Evolutionary conservation across 1,139 yeast species (phyloP).

Genomic region (Saccharomyces hybrid): DNA sequence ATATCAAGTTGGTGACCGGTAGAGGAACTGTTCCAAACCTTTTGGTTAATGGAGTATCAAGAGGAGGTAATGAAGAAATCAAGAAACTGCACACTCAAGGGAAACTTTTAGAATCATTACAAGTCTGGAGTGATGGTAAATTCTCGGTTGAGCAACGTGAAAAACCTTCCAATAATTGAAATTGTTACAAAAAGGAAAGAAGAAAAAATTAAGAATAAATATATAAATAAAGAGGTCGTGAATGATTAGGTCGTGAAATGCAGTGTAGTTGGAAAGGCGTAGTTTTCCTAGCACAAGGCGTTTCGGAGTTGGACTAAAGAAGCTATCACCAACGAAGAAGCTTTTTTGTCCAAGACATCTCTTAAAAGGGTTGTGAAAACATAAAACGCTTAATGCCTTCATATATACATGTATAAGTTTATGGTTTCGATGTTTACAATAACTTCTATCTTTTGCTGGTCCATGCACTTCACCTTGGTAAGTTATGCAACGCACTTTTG

Average conservation of each 20-base stretch:
- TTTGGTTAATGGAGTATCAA: constrained; percentile 51
- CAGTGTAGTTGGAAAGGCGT: not conserved
- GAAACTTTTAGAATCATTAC: constrained; percentile 13
- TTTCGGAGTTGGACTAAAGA: not conserved
- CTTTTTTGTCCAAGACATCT: not conserved
- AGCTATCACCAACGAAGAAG: not conserved
- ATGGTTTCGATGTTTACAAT: not conserved
- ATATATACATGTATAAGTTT: not conserved
- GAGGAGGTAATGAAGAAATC: constrained; percentile 81
- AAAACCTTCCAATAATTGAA: constrained; percentile 20
- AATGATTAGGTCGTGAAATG: too few relatives aligned
- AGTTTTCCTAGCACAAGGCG: not conserved
- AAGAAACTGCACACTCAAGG: constrained; percentile 42
- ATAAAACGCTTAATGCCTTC: not conserved
- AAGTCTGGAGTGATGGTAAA: constrained; percentile 19
- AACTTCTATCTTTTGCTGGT: not conserved
- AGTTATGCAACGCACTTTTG: not conserved
- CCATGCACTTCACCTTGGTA: not conserved
- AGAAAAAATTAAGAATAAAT: not conserved
- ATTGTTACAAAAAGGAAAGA: not conserved
- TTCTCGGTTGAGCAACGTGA: constrained; percentile 14
- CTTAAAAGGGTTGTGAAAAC: not conserved
- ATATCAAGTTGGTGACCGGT: constrained; percentile 49
- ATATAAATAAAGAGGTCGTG: too few relatives aligned
- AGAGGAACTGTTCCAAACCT: constrained; percentile 69